Conservation (phyloP, 2,329 filamentous ascomycete species). For the Hymenoscyphus linearis region DNA sequence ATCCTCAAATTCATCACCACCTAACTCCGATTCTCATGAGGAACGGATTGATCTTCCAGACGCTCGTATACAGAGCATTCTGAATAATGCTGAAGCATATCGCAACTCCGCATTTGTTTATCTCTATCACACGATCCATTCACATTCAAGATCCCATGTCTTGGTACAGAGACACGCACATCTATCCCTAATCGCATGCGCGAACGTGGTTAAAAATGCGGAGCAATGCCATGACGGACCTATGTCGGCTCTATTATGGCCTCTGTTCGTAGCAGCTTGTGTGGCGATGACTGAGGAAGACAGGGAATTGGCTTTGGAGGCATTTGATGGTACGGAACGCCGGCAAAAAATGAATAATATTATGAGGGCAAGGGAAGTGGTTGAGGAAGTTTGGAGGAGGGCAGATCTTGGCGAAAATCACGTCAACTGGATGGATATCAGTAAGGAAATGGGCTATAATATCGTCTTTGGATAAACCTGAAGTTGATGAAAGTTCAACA, state of each 20-base stretch:
- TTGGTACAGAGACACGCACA: constrained; percentile 50
- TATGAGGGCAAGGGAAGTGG: constrained; percentile 53
- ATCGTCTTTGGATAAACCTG: constrained; percentile 50
- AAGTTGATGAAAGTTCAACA: not conserved
- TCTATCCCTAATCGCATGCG: constrained; percentile 47
- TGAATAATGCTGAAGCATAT: constrained; percentile 46
- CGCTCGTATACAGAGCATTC: constrained; percentile 32
- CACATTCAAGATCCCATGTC: constrained; percentile 40
- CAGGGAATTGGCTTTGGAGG: constrained; percentile 43
- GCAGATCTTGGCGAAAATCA: constrained; percentile 35
- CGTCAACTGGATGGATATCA: constrained; percentile 47
- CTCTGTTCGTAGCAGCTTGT: constrained; percentile 57
- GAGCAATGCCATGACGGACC: constrained; percentile 39
- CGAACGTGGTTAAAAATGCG: constrained; percentile 47
- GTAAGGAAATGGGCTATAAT: constrained; percentile 51
- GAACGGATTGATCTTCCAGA: constrained; percentile 1
- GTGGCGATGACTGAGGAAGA: constrained; percentile 49
- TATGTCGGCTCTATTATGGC: constrained; percentile 60
- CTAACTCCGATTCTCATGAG: constrained; percentile 5
- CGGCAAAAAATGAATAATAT: constrained; percentile 64
- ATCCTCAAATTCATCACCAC: constrained; percentile 33
- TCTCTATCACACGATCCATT: constrained; percentile 36
- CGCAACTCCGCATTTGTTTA: constrained; percentile 44
- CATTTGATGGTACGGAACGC: constrained; percentile 48
- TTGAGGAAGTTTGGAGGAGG: constrained; percentile 56